Conservation (phyloP, 106 monocot species). For the Iris macrosiphon region DNA sequence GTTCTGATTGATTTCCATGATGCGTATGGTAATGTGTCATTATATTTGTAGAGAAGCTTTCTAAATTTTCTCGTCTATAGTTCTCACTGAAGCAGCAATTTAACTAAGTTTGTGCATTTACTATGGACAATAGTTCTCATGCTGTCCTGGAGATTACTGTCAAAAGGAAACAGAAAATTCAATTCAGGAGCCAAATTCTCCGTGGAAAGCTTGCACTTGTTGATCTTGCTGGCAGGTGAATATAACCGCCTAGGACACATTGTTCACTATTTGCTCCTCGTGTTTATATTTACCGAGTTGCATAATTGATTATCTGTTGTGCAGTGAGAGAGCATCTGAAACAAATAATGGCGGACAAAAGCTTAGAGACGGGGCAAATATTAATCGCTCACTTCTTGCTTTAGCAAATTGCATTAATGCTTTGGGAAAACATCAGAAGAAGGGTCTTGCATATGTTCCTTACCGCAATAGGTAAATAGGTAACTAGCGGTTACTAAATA, state of each 20-base stretch:
- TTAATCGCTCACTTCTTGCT: constrained; percentile 94
- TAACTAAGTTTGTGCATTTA: background rate
- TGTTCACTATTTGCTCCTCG: background rate
- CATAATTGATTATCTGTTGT: background rate
- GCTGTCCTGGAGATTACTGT: constrained; percentile 95
- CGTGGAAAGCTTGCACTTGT: constrained; percentile 97
- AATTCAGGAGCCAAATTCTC: constrained; percentile 62
- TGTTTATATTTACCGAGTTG: background rate
- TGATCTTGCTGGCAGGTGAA: constrained; percentile 95
- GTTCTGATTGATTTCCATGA: too few relatives aligned
- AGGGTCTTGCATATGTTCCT: constrained; percentile 98
- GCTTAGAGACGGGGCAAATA: constrained; percentile 96
- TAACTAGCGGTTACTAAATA: constrained; percentile 9
- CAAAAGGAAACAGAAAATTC: constrained; percentile 69
- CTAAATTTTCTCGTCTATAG: too few relatives aligned
- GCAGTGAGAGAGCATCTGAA: constrained; percentile 96
- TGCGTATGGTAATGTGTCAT: too few relatives aligned
- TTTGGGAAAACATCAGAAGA: constrained; percentile 93
- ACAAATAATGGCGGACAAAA: constrained; percentile 88
- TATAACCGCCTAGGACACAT: too few relatives aligned
- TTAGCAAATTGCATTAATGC: constrained; percentile 99
- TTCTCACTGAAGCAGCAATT: too few relatives aligned
- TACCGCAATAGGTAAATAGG: constrained; percentile 99
- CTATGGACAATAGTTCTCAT: constrained; percentile 58
- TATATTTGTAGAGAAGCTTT: too few relatives aligned